phyloP scores from a whole-genome alignment of 108 stramenopile genomes.

The Schizochytrium sp. region DNA sequence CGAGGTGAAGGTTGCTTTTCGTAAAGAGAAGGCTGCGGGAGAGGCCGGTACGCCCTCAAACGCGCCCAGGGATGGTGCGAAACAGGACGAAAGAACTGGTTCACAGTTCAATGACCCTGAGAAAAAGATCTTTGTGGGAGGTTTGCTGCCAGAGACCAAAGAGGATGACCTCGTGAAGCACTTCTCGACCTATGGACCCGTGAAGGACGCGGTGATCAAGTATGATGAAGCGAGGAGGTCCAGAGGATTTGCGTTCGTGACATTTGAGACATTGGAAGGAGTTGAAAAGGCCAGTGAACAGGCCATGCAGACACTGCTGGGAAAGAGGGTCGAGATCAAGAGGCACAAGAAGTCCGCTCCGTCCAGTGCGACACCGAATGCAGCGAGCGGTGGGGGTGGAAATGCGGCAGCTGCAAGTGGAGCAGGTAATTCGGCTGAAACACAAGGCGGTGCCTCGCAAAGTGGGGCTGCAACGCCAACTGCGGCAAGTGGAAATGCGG shows the following conservation, averaged over 20 bases:
- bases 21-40: neutral
- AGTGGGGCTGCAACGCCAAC: neutral
- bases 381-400: neutral
- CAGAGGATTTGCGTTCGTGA: conserved; percentile 41
- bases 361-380: neutral
- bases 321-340: conserved; percentile 55
- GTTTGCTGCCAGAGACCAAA: conserved; percentile 34
- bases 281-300: conserved; percentile 46
- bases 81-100: conserved; percentile 1
- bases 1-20: conserved; percentile 49
- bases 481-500: neutral
- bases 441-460: too few species aligned
- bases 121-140: conserved; percentile 53
- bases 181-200: neutral
- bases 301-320: conserved; percentile 4
- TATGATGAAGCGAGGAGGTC: conserved; percentile 17
- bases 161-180: conserved; percentile 40
- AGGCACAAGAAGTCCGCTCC: conserved; percentile 26
- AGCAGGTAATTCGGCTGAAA: too few species aligned
- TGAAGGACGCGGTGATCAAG: conserved; percentile 47
- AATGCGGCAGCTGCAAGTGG: too few species aligned
- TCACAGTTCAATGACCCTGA: conserved; percentile 36
- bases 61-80: neutral
- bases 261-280: conserved; percentile 52
- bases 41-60: neutral